These are phyloP conservation scores for Rubia yunnanensis DNA, from an alignment of 257 asterid species.

Conservation along the genomic window DNA sequence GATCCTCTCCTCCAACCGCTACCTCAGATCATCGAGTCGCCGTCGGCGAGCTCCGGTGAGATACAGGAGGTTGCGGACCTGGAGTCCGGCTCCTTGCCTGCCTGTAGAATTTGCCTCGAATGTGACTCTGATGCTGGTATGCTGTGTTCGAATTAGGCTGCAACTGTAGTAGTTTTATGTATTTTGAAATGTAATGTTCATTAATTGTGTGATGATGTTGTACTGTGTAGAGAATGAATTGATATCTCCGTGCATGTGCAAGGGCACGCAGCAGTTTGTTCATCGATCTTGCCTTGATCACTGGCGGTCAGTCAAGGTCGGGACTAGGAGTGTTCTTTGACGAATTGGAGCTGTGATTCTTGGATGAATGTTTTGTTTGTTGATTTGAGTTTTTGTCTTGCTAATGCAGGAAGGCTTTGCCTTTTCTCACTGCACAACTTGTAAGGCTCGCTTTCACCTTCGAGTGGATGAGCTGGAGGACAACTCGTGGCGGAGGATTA, in stretches of 20 bases:
- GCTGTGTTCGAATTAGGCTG: background rate
- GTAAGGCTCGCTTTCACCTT: slow-evolving; percentile 52
- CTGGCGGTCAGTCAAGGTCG: slow-evolving; percentile 54
- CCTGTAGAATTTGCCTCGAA: slow-evolving; percentile 49
- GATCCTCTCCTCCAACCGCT: slow-evolving; percentile 33
- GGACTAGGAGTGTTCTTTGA: background rate
- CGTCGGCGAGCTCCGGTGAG: slow-evolving; percentile 18
- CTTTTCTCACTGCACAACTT: slow-evolving; percentile 54
- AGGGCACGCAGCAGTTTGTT: slow-evolving; percentile 56
- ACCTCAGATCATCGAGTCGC: slow-evolving; percentile 4
- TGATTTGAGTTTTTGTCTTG: slow-evolving; percentile 2
- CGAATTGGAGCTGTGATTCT: background rate
- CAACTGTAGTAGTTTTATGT: too few species aligned
- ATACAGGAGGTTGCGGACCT: slow-evolving; percentile 24
- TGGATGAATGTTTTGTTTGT: background rate
- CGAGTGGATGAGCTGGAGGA: slow-evolving; percentile 35
- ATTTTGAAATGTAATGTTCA: background rate
- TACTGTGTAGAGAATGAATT: slow-evolving; percentile 30
- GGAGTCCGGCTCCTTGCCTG: slow-evolving; percentile 41
- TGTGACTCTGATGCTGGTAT: slow-evolving; percentile 33
- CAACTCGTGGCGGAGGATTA: slow-evolving; percentile 34
- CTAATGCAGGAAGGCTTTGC: slow-evolving; percentile 50
- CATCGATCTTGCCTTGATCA: slow-evolving; percentile 57
- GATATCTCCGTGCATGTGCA: slow-evolving; percentile 59
- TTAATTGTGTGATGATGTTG: slow-evolving; percentile 3